Base-by-base conservation (phyloP, 371 early-diverging fungal genomes). In the Mucor saturninus region DNA sequence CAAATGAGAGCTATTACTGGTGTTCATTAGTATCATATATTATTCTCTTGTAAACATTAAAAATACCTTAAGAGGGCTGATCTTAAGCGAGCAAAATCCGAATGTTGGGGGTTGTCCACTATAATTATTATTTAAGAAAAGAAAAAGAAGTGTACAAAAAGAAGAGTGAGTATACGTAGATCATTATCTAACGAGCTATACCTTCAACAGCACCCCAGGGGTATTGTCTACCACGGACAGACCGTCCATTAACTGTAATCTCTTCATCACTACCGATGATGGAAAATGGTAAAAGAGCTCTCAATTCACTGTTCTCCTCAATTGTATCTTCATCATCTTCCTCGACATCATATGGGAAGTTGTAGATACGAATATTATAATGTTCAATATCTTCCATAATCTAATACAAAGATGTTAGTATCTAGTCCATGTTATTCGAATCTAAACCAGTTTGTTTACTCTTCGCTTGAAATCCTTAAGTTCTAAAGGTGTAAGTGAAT, bases 181-280 rank as follows among this genome's bases (percentile, higher is more conserved):
- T 42, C 14, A 21, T 26, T 32, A 59, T 55, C 21, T 39, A 57
- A 4, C 21, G 13, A n/a, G 26, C 48, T 26, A 42, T 68, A 83
- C 83, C 84, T 76, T 98, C 97, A 29, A 99, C 96, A 53, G 95
- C 86, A 66, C 99, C 99, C 99, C 99, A 99, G 5, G 98, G 98
- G 74, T 99, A 99, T 71, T 91, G 95, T 54, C 99, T 89, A 55
- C 97, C 99, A 51, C 99, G 91, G 35, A 98, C 89, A 43, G 76
- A 63, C 32, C 87, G 84, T 51, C 86, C 87, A 64, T 90, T 91
- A 13, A 93, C 81, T 11, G 77, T 76, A 40, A 96, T 90, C 59
- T 94, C 96, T 61, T 97, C 96, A 54, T 98, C 97, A 68, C 93
- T 90, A 14, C 99, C 99, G 58, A 99, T 92, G 38, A 99, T 89